Evolutionary conservation across 1,284 basidiomycete genomes (phyloP).

Genomic region (Sporisorium sorghi): DNA sequence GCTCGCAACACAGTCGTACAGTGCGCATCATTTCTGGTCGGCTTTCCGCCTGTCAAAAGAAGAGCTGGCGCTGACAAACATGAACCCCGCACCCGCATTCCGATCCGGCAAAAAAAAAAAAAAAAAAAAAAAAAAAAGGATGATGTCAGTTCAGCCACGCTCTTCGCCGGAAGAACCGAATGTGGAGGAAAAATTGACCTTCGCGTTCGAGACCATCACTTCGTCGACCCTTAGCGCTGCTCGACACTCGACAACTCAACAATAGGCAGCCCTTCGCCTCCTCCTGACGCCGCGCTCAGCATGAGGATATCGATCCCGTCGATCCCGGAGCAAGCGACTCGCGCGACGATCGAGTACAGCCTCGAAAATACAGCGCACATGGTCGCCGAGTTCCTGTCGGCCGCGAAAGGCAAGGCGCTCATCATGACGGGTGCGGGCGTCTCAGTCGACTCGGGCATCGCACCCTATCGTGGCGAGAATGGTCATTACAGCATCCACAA

Average conservation of each 20-base stretch:
- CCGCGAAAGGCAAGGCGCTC: slow-evolving; percentile 48
- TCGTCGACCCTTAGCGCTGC: not conserved
- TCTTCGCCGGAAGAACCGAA: not conserved
- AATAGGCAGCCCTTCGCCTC: not conserved
- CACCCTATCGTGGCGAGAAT: slow-evolving; percentile 66
- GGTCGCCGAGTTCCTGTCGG: slow-evolving; percentile 49
- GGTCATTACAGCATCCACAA: slow-evolving; percentile 66
- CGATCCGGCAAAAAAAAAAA: too few relatives aligned
- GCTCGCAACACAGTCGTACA: not conserved
- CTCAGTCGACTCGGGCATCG: slow-evolving; percentile 67
- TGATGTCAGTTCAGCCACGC: too few relatives aligned
- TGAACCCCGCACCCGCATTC: not conserved
- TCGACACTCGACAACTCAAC: not conserved
- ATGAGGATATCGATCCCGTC: slow-evolving; percentile 68
- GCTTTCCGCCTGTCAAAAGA: not conserved
- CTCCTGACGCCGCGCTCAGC: not conserved
- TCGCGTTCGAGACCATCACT: not conserved
- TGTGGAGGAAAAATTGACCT: not conserved
- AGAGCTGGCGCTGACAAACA: not conserved
- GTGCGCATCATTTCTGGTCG: too few relatives aligned
- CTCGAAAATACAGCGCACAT: slow-evolving; percentile 46
- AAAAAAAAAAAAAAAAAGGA: too few relatives aligned
- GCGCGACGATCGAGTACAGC: slow-evolving; percentile 39
- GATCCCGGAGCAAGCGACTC: slow-evolving; percentile 51
- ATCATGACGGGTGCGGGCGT: slow-evolving; percentile 66